Conservation (phyloP, 495 filamentous ascomycete species). For the Neurospora sp. region DNA sequence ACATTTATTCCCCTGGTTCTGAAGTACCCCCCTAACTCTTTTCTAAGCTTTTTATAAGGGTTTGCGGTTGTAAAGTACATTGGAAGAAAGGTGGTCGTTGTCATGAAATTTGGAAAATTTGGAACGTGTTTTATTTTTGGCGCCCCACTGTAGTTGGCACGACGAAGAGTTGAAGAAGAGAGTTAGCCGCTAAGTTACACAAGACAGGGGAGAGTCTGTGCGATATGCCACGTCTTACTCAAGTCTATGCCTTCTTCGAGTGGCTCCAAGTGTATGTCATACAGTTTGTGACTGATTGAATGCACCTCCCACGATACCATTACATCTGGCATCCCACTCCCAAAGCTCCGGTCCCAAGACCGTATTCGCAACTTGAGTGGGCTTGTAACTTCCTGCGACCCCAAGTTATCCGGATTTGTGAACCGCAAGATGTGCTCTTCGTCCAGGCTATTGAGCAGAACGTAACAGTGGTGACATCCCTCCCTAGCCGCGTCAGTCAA, state of each 20-base stretch:
- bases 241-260: background rate
- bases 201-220: background rate
- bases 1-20: no score
- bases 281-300: background rate
- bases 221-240: background rate
- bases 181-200: background rate
- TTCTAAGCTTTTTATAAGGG: no score
- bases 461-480: background rate
- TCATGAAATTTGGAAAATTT: no score
- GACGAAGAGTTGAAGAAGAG: background rate
- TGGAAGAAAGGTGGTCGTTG: no score
- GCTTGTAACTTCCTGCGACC: background rate
- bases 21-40: no score
- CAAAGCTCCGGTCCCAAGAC: background rate
- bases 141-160: no score
- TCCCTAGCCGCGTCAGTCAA: background rate
- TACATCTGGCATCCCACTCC: background rate
- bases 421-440: background rate
- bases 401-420: background rate
- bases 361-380: background rate
- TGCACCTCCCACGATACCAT: background rate
- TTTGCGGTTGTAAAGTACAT: no score
- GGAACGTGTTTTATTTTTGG: no score
- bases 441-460: background rate
- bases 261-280: background rate